Base-by-base conservation (phyloP, 2,329 filamentous ascomycete species). In the Bipolaris cookei region DNA sequence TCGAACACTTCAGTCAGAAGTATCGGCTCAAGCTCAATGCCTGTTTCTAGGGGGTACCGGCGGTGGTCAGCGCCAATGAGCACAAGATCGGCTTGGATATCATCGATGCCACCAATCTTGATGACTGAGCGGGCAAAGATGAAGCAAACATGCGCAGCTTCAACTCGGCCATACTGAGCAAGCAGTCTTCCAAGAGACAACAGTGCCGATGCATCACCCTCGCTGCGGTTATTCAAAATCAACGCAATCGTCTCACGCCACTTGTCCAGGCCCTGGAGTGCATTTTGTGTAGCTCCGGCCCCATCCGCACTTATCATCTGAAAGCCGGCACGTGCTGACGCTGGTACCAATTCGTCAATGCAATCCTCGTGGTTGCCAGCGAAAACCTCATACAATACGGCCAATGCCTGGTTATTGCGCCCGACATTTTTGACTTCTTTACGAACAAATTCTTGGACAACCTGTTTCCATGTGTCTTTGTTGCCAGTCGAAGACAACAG, bases 1-100 rank as follows among this genome's bases (percentile, higher is more conserved):
- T 99, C 95, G 69, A 96, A 98, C 0, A 97, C 87, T 75, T 99
- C 95, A 39, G 92, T 98, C n/a, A 99, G 84, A 48, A 97, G 82
- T n/a, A 97, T 86, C 3, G 92, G 86, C 71, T 98, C 92, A 6
- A 90, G 84, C 67, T 98, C 92, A 62, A 89, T 87, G 51, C 88
- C 88, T 61, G 93, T 89, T 48, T 91, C 87, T 49, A 88, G 84
- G 6, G 87, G 84, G 58, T 89, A 85, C 45, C 85, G 85, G 57
- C 85, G 83, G 75, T 96, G 92, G 73, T 98, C 91, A 13, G 89
- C 89, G 14, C 95, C 94, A 20, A 99, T 81, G 6, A 98, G 84
- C 5, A 95, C 90, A 65, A 98, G 89, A 68, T 89, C 87, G 3
- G 89, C 84, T 43, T 87, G 86, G 0, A 88, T 83, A 68, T 99